phyloP scores from a whole-genome alignment of 140 eudicot genomes.

The Oenanthe javanica region DNA sequence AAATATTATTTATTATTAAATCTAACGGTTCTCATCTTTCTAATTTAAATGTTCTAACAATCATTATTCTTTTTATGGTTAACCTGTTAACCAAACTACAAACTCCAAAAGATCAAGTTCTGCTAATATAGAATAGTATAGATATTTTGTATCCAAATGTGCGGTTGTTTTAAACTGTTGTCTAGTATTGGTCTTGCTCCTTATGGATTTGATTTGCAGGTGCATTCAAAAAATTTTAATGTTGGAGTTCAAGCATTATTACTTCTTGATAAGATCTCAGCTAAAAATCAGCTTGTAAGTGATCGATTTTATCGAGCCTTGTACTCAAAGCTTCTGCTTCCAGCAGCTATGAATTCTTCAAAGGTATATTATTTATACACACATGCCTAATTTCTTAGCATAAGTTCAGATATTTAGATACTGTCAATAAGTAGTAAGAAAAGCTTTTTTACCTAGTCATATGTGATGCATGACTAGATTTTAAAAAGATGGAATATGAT shows the following conservation, averaged over 20 bases:
- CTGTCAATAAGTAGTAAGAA: neutral
- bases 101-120: too few relatives aligned
- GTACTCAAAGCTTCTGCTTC: conserved; percentile 84
- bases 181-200: neutral
- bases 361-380: conserved; percentile 36
- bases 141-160: neutral
- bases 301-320: conserved; percentile 97
- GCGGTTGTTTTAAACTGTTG: neutral
- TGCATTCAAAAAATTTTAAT: conserved; percentile 90
- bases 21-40: too few relatives aligned
- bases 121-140: too few relatives aligned
- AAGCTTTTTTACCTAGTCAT: neutral
- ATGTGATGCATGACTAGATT: too few relatives aligned
- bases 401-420: neutral
- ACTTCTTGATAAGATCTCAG: conserved; percentile 91
- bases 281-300: conserved; percentile 86
- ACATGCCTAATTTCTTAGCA: conserved; percentile 10
- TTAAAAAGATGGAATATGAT: too few relatives aligned
- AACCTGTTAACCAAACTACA: too few relatives aligned
- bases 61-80: too few relatives aligned
- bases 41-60: too few relatives aligned
- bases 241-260: conserved; percentile 91
- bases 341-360: conserved; percentile 91
- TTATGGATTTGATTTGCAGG: conserved; percentile 33
- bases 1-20: too few relatives aligned